Evolutionary conservation across 2,329 filamentous ascomycete species (phyloP).

Genomic region (Nemania abortiva): DNA sequence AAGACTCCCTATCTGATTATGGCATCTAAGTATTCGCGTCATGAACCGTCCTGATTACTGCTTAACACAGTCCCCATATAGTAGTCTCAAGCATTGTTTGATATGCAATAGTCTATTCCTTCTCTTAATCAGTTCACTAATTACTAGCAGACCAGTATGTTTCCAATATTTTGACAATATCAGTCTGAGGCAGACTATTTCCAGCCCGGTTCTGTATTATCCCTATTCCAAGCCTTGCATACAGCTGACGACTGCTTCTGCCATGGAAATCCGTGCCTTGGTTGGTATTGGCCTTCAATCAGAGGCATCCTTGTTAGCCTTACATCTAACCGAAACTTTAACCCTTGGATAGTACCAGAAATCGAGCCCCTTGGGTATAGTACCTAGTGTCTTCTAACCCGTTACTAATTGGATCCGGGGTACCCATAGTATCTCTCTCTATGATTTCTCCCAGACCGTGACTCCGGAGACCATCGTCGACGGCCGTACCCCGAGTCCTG

Average conservation of each 20-base stretch:
- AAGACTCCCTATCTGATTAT: too few relatives aligned
- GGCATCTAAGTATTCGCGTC: too few relatives aligned
- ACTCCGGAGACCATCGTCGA: background rate
- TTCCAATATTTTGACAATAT: background rate
- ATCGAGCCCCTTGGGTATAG: background rate
- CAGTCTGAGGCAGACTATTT: background rate
- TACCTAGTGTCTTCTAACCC: background rate
- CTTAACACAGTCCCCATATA: too few relatives aligned
- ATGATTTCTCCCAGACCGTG: background rate
- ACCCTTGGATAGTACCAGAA: background rate
- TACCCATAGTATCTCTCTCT: background rate
- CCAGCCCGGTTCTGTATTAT: too few relatives aligned
- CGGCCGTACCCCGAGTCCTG: background rate
- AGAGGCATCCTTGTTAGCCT: conserved; percentile 8
- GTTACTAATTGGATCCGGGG: background rate
- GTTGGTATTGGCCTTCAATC: background rate
- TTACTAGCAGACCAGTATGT: too few relatives aligned
- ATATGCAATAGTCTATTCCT: too few relatives aligned
- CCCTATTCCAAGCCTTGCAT: background rate
- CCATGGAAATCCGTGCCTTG: background rate
- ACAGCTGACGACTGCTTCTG: background rate
- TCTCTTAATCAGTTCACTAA: too few relatives aligned
- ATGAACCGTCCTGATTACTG: too few relatives aligned
- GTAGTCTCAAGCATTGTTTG: too few relatives aligned
- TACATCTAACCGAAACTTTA: background rate